These are phyloP conservation scores for Aspergillus carlsbadensis DNA, from an alignment of 495 filamentous ascomycete genomes.

Conservation along the genomic window DNA sequence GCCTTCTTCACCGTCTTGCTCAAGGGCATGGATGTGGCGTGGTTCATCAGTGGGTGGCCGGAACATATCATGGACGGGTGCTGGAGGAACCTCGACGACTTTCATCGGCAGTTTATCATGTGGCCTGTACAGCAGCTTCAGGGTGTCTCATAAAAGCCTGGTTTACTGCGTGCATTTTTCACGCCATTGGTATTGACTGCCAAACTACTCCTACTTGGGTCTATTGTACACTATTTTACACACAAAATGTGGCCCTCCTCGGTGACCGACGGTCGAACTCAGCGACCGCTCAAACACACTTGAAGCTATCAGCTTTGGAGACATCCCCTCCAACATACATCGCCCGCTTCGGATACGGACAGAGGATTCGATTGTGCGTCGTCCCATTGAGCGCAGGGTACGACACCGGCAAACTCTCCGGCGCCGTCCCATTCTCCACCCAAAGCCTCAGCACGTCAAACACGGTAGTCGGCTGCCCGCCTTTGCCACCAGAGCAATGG, in stretches of 20 bases:
- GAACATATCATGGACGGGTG: constrained; percentile 12
- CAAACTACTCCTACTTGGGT: too few relatives aligned
- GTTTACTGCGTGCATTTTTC: too few relatives aligned
- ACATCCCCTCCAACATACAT: too few relatives aligned
- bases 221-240: too few relatives aligned
- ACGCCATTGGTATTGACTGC: too few relatives aligned
- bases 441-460: constrained; percentile 4
- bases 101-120: neutral
- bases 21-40: constrained; percentile 3
- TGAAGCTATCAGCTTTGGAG: too few relatives aligned
- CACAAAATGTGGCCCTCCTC: too few relatives aligned
- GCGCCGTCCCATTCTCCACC: constrained; percentile 17
- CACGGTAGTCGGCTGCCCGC: constrained; percentile 8
- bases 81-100: neutral
- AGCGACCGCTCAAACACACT: too few relatives aligned
- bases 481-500: constrained; percentile 13
- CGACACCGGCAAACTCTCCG: constrained; percentile 18
- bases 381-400: neutral
- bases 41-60: constrained; percentile 15
- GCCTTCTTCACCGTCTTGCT: constrained; percentile 12
- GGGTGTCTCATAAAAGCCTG: neutral
- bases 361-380: too few relatives aligned
- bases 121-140: constrained; percentile 1
- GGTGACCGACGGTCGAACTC: too few relatives aligned
- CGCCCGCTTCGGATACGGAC: too few relatives aligned